Evolutionary conservation across 140 eudicot genomes (phyloP).

Genomic region (Cichorium intybus): DNA sequence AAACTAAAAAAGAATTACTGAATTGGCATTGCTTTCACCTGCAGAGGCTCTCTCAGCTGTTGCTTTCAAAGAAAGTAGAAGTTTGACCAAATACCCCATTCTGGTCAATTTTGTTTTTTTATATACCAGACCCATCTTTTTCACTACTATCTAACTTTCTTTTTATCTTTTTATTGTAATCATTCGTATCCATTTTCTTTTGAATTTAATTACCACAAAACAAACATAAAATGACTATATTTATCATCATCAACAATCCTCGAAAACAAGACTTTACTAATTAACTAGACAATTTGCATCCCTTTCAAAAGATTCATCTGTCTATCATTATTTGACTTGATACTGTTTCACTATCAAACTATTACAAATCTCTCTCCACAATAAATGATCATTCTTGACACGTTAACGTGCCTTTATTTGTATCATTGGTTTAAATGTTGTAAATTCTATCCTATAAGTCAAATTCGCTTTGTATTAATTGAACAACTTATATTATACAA

Average conservation of each 20-base stretch:
- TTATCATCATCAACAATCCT: background rate
- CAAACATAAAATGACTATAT: background rate
- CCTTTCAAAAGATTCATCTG: too few relatives aligned
- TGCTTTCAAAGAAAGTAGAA: constrained; percentile 69
- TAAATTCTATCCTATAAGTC: background rate
- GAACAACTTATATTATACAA: too few relatives aligned
- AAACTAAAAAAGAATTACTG: background rate
- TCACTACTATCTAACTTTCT: constrained; percentile 18
- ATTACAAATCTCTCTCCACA: background rate
- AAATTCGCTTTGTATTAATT: background rate
- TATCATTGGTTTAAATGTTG: background rate
- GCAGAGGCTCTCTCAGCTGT: constrained; percentile 54
- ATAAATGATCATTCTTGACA: background rate
- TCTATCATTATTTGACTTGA: background rate
- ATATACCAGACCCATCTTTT: constrained; percentile 24
- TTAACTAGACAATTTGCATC: background rate
- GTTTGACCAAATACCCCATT: constrained; percentile 53
- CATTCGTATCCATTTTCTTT: constrained; percentile 15
- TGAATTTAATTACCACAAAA: constrained; percentile 20
- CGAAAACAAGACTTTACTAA: background rate
- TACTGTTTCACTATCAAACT: background rate
- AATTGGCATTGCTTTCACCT: constrained; percentile 36
- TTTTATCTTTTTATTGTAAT: constrained; percentile 3
- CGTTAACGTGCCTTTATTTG: too few relatives aligned
- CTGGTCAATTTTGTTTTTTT: constrained; percentile 48